Base-by-base conservation (phyloP, 1,139 yeast genomes). In the Hansenula lynferdii region DNA sequence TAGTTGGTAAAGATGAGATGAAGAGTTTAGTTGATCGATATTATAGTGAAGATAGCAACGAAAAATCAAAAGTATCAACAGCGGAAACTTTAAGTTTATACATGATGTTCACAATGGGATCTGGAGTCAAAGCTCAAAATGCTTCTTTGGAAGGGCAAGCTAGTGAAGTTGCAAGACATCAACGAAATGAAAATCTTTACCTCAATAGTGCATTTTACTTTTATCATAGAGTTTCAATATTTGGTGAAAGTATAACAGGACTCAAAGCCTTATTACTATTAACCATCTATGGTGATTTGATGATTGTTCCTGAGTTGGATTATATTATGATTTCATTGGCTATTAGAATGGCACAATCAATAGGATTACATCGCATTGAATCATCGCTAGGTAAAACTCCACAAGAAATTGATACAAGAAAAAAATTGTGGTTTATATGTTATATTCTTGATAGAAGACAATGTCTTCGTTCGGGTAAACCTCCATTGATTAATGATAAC, bases 301-400 rank as follows among this genome's bases (percentile, higher is more conserved):
- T 69, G 52, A 52, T 72, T 10, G 54, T 64, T 10, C 65, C 74
- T 17, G 70, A 69, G 31, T 57, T 65, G 7, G 66, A 70, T 23
- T 70, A 67, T 47, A 60, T 68, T 19, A 53, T 79, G 11, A 53
- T 67, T 1, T 61, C 80, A 0, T 65, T 72, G n/a, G 80, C 80
- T 0, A 64, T 75, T 2, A 61, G 85, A 38, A 69, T 68, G 46
- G 83, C 84, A 0, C 77, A 71, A 45, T 80, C 76, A 31, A 56
- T 80, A 39, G 90, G 90, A 0, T 59, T 83, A 24, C 83, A 82
- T 52, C 58, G 85, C 15, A 61, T 57, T 21, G 85, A 80, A 45
- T 57, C 72, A 6, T 70, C 68, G 38, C 46, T 49, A 11, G 64
- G 66, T 1, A 48, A 75, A 22, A 41, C 65, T 0, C 45, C 48